Conservation (phyloP, 2,329 filamentous ascomycete species). For the Neonectria hederae region DNA sequence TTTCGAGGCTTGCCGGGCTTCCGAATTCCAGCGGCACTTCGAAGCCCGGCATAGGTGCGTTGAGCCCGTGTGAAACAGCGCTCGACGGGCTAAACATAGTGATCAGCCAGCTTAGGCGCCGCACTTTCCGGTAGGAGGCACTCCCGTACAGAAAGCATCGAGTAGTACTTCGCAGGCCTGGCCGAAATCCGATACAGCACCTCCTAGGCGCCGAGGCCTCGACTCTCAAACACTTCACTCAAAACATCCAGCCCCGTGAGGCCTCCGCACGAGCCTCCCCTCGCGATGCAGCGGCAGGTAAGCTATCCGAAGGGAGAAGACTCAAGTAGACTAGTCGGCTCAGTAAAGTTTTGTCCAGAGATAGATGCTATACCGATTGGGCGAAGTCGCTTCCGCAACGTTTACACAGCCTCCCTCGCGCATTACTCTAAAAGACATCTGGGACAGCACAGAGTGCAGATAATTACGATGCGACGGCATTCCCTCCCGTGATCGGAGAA, state of each 20-base stretch:
- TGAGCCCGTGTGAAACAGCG: not conserved
- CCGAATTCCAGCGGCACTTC: not conserved
- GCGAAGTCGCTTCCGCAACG: not conserved
- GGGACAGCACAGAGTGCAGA: not conserved
- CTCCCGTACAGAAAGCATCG: not conserved
- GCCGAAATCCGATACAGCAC: not conserved
- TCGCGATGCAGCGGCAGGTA: not conserved
- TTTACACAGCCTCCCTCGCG: not conserved
- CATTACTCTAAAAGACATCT: not conserved
- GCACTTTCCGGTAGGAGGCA: not conserved
- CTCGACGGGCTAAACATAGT: not conserved
- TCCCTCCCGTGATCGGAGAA: not conserved
- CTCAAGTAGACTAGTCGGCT: not conserved
- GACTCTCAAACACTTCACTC: not conserved
- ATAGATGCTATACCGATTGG: not conserved
- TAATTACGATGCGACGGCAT: not conserved
- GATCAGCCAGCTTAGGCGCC: not conserved
- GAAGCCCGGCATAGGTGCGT: not conserved
- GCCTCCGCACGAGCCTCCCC: not conserved
- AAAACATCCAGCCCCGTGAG: not conserved
- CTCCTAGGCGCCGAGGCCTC: not conserved
- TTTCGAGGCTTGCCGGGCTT: not conserved
- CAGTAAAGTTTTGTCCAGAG: not conserved
- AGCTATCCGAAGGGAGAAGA: not conserved
- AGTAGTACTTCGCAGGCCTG: not conserved